These are phyloP conservation scores for Emergomyces orientalis DNA, from an alignment of 2,329 filamentous ascomycete genomes.

Conservation along the genomic window DNA sequence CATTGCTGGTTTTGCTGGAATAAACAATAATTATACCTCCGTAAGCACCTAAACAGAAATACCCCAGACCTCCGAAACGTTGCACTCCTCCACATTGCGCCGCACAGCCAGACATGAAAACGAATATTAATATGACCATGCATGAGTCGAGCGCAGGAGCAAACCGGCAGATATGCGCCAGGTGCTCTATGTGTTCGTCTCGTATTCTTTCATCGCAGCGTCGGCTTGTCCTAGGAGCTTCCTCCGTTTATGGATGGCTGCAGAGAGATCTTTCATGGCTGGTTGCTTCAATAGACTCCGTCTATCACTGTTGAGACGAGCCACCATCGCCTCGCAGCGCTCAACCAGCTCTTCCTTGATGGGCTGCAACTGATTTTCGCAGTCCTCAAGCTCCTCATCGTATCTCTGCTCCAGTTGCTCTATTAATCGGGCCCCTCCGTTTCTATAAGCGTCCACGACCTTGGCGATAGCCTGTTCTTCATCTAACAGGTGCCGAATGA, in stretches of 20 bases:
- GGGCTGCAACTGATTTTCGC: conserved; percentile 22
- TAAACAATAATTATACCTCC: neutral
- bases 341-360: conserved; percentile 24
- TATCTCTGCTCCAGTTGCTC: conserved; percentile 35
- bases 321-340: conserved; percentile 25
- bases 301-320: conserved; percentile 23
- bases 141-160: neutral
- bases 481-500: conserved; percentile 40
- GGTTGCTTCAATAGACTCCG: conserved; percentile 8
- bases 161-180: neutral
- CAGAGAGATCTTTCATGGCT: conserved; percentile 5
- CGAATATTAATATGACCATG: neutral
- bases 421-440: conserved; percentile 37
- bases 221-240: conserved; percentile 4
- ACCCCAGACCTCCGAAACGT: neutral
- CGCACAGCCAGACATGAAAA: neutral
- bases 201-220: conserved; percentile 7
- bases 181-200: neutral
- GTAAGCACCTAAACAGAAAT: neutral
- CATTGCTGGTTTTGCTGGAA: neutral
- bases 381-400: conserved; percentile 28
- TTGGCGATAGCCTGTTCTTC: conserved; percentile 38
- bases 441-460: conserved; percentile 37
- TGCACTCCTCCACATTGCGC: neutral
- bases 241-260: conserved; percentile 7